phyloP scores from a whole-genome alignment of 768 basidiomycete species.

The Suillus fuscotomentosus region DNA sequence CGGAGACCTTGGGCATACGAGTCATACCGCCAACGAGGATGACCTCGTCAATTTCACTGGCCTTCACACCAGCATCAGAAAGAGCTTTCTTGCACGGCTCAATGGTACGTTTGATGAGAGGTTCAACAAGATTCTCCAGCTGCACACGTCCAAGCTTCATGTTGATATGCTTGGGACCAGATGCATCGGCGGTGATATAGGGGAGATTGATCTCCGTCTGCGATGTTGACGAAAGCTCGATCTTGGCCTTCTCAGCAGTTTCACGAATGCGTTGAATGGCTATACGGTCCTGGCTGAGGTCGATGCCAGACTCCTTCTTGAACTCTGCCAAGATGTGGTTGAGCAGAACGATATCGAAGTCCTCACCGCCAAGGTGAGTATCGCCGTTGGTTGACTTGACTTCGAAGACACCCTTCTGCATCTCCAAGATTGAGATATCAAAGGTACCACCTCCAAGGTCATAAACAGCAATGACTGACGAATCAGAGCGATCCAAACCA shows the following conservation, averaged over 20 bases:
- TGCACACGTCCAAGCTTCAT: conserved; percentile 81
- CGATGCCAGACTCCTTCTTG: conserved; percentile 88
- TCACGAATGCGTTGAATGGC: conserved; percentile 99
- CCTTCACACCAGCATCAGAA: conserved; percentile 88
- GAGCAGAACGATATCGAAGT: conserved; percentile 91
- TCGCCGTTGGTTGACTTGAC: conserved; percentile 99
- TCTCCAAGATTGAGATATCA: conserved; percentile 99
- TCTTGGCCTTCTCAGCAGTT: conserved; percentile 99
- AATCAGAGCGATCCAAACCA: conserved; percentile 81
- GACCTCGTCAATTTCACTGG: conserved; percentile 92
- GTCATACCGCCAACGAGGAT: conserved; percentile 99
- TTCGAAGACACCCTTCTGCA: conserved; percentile 99
- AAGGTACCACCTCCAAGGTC: conserved; percentile 98
- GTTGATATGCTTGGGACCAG: conserved; percentile 98
- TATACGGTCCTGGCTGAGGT: conserved; percentile 86
- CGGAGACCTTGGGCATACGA: conserved; percentile 93
- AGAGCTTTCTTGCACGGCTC: conserved; percentile 98
- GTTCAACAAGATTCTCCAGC: conserved; percentile 83
- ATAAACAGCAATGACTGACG: conserved; percentile 94
- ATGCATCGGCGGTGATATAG: conserved; percentile 95
- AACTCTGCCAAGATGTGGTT: conserved; percentile 86
- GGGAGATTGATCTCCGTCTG: conserved; percentile 98
- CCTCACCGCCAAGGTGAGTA: conserved; percentile 96
- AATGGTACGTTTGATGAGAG: conserved; percentile 84
- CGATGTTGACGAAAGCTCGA: conserved; percentile 90